A percentile compares a stretch with the other conserved stretches of the same genome.
phyloP scores from a whole-genome alignment of 1,284 basidiomycete species.

The Microbotryum saponariae region DNA sequence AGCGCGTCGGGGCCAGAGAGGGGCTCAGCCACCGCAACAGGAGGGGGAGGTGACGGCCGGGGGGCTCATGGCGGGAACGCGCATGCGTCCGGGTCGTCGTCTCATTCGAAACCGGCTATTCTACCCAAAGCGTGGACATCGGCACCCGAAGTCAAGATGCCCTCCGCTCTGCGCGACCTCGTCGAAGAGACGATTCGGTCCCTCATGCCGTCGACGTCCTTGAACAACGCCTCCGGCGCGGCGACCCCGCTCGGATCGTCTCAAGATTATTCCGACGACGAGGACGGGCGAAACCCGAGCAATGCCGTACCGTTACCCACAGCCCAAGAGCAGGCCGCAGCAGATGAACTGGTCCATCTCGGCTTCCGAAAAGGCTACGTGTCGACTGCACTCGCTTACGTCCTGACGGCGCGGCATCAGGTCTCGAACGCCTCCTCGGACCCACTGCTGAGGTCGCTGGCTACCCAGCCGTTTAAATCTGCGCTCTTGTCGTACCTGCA shows the following conservation, averaged over 20 bases:
- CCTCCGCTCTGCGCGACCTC: conserved; percentile 61
- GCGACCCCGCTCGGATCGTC: neutral
- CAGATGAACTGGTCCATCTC: conserved; percentile 39
- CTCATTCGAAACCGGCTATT: neutral
- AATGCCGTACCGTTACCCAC: neutral
- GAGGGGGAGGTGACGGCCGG: conserved; percentile 1
- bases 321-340: conserved; percentile 11
- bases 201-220: conserved; percentile 9
- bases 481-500: conserved; percentile 68
- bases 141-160: conserved; percentile 79
- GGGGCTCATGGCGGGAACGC: conserved; percentile 4
- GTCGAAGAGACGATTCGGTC: conserved; percentile 56
- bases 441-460: conserved; percentile 4
- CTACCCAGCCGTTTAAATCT: conserved; percentile 43
- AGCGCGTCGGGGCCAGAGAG: conserved; percentile 33
- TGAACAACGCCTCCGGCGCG: neutral
- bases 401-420: conserved; percentile 1
- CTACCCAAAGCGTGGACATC: conserved; percentile 54
- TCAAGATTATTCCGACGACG: neutral
- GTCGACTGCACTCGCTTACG: conserved; percentile 34
- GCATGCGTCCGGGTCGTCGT: neutral
- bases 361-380: conserved; percentile 46
- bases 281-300: neutral
- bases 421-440: conserved; percentile 8
- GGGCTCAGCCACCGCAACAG: conserved; percentile 2